phyloP scores from a whole-genome alignment of 1,284 basidiomycete genomes.

The Sphaerobolus stellatus region DNA sequence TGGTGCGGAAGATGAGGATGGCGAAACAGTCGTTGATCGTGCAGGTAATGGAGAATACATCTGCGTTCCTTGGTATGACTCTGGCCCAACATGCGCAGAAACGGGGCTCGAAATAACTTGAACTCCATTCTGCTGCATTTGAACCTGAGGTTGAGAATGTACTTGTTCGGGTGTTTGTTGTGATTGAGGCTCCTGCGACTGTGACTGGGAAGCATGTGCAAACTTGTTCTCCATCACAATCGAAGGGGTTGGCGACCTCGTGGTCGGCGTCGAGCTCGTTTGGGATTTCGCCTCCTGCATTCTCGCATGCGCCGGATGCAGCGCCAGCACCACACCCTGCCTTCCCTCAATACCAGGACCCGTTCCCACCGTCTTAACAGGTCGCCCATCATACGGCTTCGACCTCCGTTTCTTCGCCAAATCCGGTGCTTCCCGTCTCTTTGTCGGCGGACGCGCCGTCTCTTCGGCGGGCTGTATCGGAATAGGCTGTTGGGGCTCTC shows the following conservation, averaged over 20 bases:
- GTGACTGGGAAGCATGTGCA: background rate
- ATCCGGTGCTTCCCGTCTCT: conserved; percentile 1
- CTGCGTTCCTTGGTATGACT: background rate
- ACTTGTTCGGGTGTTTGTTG: no score
- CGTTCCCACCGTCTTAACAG: conserved; percentile 1
- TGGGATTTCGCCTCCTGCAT: background rate
- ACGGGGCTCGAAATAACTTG: no score
- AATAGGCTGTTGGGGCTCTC: background rate
- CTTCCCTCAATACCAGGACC: conserved; percentile 10
- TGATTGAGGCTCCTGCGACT: no score
- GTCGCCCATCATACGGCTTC: conserved; percentile 13
- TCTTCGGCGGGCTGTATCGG: background rate
- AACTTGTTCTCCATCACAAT: background rate
- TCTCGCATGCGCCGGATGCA: conserved; percentile 12
- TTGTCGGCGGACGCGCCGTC: background rate
- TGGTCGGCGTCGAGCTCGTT: background rate
- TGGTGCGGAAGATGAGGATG: background rate
- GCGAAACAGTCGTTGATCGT: background rate
- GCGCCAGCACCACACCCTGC: conserved; percentile 10
- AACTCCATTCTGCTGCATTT: no score
- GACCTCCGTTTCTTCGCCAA: conserved; percentile 9
- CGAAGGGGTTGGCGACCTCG: background rate
- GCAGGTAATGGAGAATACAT: background rate
- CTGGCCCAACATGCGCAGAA: background rate
- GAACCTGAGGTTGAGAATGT: no score